Conservation (phyloP, 306 rosid genomes). For the Prunus mira region DNA sequence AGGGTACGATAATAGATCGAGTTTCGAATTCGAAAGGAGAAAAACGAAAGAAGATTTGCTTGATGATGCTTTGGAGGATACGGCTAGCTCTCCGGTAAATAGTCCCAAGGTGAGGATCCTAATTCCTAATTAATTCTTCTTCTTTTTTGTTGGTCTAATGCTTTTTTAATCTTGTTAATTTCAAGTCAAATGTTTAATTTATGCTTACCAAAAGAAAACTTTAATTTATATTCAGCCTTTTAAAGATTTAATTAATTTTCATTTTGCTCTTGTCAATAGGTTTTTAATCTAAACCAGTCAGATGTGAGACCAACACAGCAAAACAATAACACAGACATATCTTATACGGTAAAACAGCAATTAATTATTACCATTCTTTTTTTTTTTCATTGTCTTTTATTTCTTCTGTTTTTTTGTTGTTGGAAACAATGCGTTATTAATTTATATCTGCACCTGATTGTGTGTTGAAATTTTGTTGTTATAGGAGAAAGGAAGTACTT, state of each 20-base stretch:
- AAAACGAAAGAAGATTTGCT: constrained; percentile 33
- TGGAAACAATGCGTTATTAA: neutral
- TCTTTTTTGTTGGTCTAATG: neutral
- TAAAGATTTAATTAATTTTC: neutral
- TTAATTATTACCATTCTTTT: neutral
- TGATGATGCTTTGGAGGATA: constrained; percentile 82
- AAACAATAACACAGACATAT: constrained; percentile 7
- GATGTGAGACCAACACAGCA: constrained; percentile 16
- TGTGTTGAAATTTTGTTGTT: neutral
- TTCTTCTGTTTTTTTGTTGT: neutral
- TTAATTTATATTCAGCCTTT: neutral
- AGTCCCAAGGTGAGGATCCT: constrained; percentile 58
- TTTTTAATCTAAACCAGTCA: constrained; percentile 22
- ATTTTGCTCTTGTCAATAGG: constrained; percentile 10
- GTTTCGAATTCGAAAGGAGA: constrained; percentile 47
- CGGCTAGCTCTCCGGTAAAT: constrained; percentile 79
- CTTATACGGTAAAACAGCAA: constrained; percentile 31
- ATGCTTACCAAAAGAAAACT: neutral
- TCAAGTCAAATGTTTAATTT: neutral
- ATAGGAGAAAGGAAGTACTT: constrained; percentile 40
- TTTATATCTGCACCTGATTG: neutral
- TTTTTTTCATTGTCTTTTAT: neutral
- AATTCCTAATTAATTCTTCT: neutral
- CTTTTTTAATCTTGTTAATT: neutral
- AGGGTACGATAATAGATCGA: constrained; percentile 23